A percentile compares a stretch with the other conserved stretches of the same genome.
phyloP scores from a whole-genome alignment of 495 filamentous ascomycete species.

The Penicillium chermesinum region DNA sequence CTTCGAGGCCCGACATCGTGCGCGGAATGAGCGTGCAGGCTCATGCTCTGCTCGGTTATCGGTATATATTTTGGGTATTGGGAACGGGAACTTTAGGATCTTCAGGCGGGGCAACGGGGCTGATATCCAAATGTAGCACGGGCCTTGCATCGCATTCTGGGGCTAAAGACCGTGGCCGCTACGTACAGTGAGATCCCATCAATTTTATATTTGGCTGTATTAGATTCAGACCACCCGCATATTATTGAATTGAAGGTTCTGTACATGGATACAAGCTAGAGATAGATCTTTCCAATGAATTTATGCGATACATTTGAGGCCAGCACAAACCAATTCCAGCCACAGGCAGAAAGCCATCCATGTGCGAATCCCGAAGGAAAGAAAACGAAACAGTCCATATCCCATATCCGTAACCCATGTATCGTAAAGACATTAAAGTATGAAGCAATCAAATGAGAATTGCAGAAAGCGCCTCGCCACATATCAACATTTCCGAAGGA shows the following conservation, averaged over 20 bases:
- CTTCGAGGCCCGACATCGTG: conserved; percentile 16
- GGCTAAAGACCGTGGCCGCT: too few relatives aligned
- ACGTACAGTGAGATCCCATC: too few relatives aligned
- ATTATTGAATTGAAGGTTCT: too few relatives aligned
- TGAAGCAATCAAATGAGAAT: conserved; percentile 7
- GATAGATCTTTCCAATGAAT: conserved; percentile 1
- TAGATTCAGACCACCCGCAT: too few relatives aligned
- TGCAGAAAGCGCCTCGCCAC: neutral
- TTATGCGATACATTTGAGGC: neutral
- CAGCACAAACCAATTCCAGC: neutral
- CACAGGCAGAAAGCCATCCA: conserved; percentile 3
- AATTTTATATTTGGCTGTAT: too few relatives aligned
- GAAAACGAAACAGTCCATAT: conserved; percentile 14
- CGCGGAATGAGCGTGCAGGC: too few relatives aligned
- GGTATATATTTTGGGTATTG: too few relatives aligned
- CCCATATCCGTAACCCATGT: conserved; percentile 16
- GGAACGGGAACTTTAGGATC: too few relatives aligned
- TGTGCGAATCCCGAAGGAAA: conserved; percentile 21
- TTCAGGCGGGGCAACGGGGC: too few relatives aligned
- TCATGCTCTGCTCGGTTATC: too few relatives aligned
- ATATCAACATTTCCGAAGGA: neutral
- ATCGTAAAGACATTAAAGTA: conserved; percentile 33
- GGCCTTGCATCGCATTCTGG: too few relatives aligned
- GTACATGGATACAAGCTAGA: neutral
- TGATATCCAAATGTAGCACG: too few relatives aligned